These are phyloP conservation scores for Magnaporthiopsis incrustans DNA, from an alignment of 2,329 filamentous ascomycete species.

Conservation along the genomic window DNA sequence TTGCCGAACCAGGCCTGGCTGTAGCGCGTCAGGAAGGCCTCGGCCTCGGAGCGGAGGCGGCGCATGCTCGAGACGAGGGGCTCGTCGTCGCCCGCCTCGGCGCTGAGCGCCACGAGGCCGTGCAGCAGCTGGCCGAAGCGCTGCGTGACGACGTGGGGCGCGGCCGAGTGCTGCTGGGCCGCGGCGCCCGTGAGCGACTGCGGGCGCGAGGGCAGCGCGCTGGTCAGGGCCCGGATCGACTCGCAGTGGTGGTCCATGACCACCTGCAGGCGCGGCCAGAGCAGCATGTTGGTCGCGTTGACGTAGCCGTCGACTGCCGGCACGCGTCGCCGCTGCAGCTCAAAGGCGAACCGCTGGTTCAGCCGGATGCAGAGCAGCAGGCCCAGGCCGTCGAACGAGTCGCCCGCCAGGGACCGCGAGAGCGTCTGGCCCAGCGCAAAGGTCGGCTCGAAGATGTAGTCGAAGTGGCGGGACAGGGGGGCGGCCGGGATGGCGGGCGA, in stretches of 20 bases:
- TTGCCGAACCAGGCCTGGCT: slow-evolving; percentile 59
- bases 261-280: slow-evolving; percentile 92
- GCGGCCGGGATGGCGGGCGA: slow-evolving; percentile 66
- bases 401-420: slow-evolving; percentile 67
- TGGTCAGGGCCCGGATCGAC: slow-evolving; percentile 61
- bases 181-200: slow-evolving; percentile 27
- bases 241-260: slow-evolving; percentile 92
- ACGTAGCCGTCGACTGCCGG: slow-evolving; percentile 86
- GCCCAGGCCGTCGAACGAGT: slow-evolving; percentile 77
- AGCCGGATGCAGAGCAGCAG: slow-evolving; percentile 85
- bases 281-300: slow-evolving; percentile 89
- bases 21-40: slow-evolving; percentile 71
- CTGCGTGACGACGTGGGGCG: slow-evolving; percentile 87
- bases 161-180: slow-evolving; percentile 59
- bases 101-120: slow-evolving; percentile 72
- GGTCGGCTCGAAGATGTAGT: slow-evolving; percentile 82
- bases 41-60: slow-evolving; percentile 71
- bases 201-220: slow-evolving; percentile 34
- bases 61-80: slow-evolving; percentile 76
- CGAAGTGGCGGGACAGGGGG: slow-evolving; percentile 73
- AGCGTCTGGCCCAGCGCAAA: slow-evolving; percentile 74
- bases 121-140: slow-evolving; percentile 91
- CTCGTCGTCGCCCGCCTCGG: slow-evolving; percentile 91
- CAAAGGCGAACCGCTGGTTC: slow-evolving; percentile 91
- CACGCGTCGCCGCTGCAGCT: slow-evolving; percentile 83